Base-by-base conservation (phyloP, 169 alveolate species). In the Babesia bovis region DNA sequence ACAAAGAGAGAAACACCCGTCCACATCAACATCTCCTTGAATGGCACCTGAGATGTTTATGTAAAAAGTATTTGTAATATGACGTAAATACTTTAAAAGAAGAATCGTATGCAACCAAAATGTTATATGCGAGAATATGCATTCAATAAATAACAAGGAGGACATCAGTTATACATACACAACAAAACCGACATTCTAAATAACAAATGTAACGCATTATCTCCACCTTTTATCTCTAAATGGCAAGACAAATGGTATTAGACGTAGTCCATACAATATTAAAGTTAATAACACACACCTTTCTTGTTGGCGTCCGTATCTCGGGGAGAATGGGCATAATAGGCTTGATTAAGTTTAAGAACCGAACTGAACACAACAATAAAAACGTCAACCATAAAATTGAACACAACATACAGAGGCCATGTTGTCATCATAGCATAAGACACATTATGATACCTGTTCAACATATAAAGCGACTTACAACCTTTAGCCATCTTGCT, bases 1-100 rank as follows among this genome's bases (percentile, higher is more conserved):
- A 98, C 96, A 72, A 97, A 95, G 28, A 97, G 90, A 15, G 98
- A 95, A 58, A 97, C 95, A 32, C 96, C 96, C 32, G 99, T 98
- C 99, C 99, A 98, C 82, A 98, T 91, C 52, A 97, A 82, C 91
- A 94, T 96, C 87, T 97, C 99, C 79, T 96, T 95, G 88, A 96
- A 95, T 36, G 94, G 95, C 42, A 94, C 88, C 90, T 92, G 65
- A 1, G 66, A 13, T 1, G 13, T 7, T 12, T 15, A 32, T 65
- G 32, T 36, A 28, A 6, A 59, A 38, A 38, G 7, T n/a, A n/a
- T n/a, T n/a, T 41, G 17, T 17, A 41, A 17, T 23, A 49, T 9
- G n/a, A 49, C 30, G n/a, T 7, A 6, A 49, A 19, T 13, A 23
- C 57, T 23, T 12, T 23, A 49, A 23, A 49, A n/a, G 30, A n/a